Evolutionary conservation across 2,329 filamentous ascomycete species (phyloP).

Genomic region (Pestalotiopsis sp.): DNA sequence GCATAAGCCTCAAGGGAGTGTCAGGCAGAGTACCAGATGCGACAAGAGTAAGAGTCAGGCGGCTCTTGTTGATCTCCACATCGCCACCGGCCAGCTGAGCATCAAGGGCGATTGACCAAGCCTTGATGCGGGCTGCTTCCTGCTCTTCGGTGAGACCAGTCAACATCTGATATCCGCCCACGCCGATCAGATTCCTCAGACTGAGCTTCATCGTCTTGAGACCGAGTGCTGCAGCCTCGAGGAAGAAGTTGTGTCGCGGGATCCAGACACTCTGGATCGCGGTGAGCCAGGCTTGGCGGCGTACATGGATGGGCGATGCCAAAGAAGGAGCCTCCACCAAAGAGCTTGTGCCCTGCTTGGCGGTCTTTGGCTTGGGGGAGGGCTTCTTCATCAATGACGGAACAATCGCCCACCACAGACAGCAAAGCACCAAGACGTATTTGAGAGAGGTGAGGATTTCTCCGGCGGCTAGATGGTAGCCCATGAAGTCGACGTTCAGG

Average conservation of each 20-base stretch:
- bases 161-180: conserved; percentile 74
- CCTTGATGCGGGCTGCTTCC: conserved; percentile 83
- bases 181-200: conserved; percentile 75
- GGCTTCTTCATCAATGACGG: conserved; percentile 59
- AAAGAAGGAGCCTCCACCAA: conserved; percentile 67
- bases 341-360: conserved; percentile 37
- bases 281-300: conserved; percentile 89
- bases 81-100: conserved; percentile 91
- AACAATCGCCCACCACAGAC: conserved; percentile 56
- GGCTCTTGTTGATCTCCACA: conserved; percentile 84
- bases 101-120: conserved; percentile 91
- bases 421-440: conserved; percentile 53
- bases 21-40: conserved; percentile 86
- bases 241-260: conserved; percentile 81
- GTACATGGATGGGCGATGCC: conserved; percentile 81
- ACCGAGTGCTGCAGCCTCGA: conserved; percentile 80
- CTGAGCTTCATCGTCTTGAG: conserved; percentile 84
- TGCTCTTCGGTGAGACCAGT: conserved; percentile 83
- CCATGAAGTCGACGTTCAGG: conserved; percentile 55
- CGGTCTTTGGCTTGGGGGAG: conserved; percentile 51
- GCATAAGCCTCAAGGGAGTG: conserved; percentile 82
- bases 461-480: conserved; percentile 50
- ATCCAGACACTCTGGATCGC: conserved; percentile 92
- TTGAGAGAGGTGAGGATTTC: conserved; percentile 55
- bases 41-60: conserved; percentile 82